These are phyloP conservation scores for Plasmodium falciparum DNA, from an alignment of 169 alveolate species.

Conservation along the genomic window DNA sequence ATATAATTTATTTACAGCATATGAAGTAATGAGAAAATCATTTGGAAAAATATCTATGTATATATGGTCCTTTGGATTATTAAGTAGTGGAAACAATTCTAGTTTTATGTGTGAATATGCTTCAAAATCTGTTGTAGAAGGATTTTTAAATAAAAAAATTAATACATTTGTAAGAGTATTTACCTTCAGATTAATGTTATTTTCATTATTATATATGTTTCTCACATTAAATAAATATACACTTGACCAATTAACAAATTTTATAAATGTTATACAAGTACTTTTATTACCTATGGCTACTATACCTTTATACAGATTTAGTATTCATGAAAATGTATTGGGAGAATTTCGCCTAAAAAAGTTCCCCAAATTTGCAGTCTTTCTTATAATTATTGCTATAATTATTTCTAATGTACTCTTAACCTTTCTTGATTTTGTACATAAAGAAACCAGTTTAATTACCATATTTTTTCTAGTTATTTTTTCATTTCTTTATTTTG, in stretches of 20 bases:
- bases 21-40: conserved; percentile 69
- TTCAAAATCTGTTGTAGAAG: conserved; percentile 67
- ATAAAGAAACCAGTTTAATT: background rate
- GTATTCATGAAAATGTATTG: conserved; percentile 71
- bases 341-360: conserved; percentile 54
- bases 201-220: conserved; percentile 41
- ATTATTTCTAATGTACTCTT: conserved; percentile 40
- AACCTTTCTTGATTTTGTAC: conserved; percentile 41
- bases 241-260: conserved; percentile 68
- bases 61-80: conserved; percentile 76
- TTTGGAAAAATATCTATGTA: conserved; percentile 72
- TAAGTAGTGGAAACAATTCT: conserved; percentile 76
- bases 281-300: conserved; percentile 65
- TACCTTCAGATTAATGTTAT: conserved; percentile 48
- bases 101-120: conserved; percentile 78
- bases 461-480: conserved; percentile 1
- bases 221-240: conserved; percentile 51
- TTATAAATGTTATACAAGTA: conserved; percentile 67
- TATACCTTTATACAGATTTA: conserved; percentile 61
- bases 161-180: conserved; percentile 57
- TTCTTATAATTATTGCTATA: conserved; percentile 53
- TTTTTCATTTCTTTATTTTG: conserved; percentile 31
- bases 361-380: conserved; percentile 24
- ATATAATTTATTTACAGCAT: conserved; percentile 66
- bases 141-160: conserved; percentile 64